Percentiles rank a stretch among this genome's conserved stretches.
Conservation (phyloP, 495 filamentous ascomycete species). For the Patellaria atrata region DNA sequence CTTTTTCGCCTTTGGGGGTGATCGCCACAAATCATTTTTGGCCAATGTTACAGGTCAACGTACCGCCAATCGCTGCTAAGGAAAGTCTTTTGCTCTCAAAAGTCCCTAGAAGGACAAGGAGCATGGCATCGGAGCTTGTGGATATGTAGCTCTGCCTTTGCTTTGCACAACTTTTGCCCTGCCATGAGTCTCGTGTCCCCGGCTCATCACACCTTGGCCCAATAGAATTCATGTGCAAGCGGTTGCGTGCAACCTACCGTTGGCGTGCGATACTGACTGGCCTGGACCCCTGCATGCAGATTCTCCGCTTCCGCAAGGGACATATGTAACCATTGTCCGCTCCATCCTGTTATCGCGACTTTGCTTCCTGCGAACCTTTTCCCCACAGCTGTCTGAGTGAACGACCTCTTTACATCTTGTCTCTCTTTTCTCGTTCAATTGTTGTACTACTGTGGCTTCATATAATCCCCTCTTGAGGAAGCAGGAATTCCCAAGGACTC, state of each 20-base stretch:
- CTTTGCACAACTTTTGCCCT: too few relatives aligned
- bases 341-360: conserved; percentile 5
- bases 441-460: conserved; percentile 2
- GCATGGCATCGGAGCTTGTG: too few relatives aligned
- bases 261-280: conserved; percentile 5
- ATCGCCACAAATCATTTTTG: too few relatives aligned
- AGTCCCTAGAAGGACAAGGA: too few relatives aligned
- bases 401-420: not conserved
- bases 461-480: not conserved
- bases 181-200: too few relatives aligned
- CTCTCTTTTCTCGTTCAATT: conserved; percentile 3
- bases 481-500: conserved; percentile 9
- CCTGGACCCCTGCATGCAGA: conserved; percentile 12
- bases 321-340: conserved; percentile 13
- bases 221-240: conserved; percentile 18
- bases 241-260: conserved; percentile 13
- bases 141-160: too few relatives aligned
- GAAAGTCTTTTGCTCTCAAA: too few relatives aligned
- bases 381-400: conserved; percentile 1
- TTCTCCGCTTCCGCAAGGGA: conserved; percentile 13
- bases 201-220: conserved; percentile 22
- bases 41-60: too few relatives aligned
- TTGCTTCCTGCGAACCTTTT: not conserved
- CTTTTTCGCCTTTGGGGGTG: too few relatives aligned
- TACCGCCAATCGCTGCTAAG: too few relatives aligned